Percentiles rank a stretch among this genome's conserved stretches.
These are phyloP conservation scores for Alloteropsis angusta DNA, from an alignment of 202 grass and related monocot species.

Conservation along the genomic window DNA sequence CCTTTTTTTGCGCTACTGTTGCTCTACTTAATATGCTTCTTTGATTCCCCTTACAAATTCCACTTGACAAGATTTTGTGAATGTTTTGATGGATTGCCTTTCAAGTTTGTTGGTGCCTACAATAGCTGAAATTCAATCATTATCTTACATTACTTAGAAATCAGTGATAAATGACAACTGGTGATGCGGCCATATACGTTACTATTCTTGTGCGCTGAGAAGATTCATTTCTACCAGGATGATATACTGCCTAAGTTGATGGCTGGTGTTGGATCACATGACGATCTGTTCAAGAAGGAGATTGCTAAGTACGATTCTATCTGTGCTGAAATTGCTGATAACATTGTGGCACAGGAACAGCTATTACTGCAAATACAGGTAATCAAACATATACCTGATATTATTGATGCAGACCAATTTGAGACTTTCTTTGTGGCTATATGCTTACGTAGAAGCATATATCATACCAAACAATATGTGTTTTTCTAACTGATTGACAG, in stretches of 20 bases:
- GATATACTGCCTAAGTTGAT: constrained; percentile 96
- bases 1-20: background rate
- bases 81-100: constrained; percentile 1
- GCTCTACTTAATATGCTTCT: constrained; percentile 17
- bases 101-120: constrained; percentile 24
- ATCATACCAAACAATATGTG: background rate
- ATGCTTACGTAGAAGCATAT: background rate
- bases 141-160: constrained; percentile 9
- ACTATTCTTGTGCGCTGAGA: background rate
- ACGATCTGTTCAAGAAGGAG: constrained; percentile 97
- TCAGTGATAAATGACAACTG: background rate
- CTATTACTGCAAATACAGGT: constrained; percentile 95
- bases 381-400: constrained; percentile 7
- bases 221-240: constrained; percentile 51
- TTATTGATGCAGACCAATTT: background rate
- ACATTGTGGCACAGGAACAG: constrained; percentile 89
- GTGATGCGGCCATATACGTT: background rate
- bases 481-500: background rate
- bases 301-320: constrained; percentile 78
- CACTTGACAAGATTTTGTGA: constrained; percentile 1
- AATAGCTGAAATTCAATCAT: constrained; percentile 17
- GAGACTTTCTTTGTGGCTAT: constrained; percentile 3
- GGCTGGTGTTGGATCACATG: constrained; percentile 78
- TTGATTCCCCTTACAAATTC: background rate
- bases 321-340: constrained; percentile 86